Base-by-base conservation (phyloP, 139 green algal species). In the Microglena sp. region DNA sequence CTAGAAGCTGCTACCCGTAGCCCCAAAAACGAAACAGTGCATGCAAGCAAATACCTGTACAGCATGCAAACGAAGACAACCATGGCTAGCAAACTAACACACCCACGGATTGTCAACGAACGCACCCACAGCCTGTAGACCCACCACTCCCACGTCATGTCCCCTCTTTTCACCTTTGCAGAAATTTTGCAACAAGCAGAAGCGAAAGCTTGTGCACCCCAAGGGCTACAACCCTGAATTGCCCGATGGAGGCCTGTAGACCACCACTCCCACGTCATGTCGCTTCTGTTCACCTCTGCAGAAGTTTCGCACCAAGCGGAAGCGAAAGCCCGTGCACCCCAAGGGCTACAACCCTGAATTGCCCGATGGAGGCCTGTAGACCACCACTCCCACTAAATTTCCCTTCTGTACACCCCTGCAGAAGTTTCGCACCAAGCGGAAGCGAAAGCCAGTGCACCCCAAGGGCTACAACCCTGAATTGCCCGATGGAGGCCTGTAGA, bases 211-310 rank as follows among this genome's bases (percentile, higher is more conserved):
- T 4, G 59, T 72, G 2, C 74, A 80, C 0, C 90, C 93, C 21
- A 94, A 93, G 60, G 86, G 82, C 31, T 97, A 90, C 63, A 86
- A 98, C 70, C 87, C 90, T 0, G 71, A 66, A 8, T 88, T 96
- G 77, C 93, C 80, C 26, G 63, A 68, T 45, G 79, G 79, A 8
- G 79, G 79, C 35, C 84, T 69, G 76, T 84, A 87, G 2, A 73
- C 74, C 15, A 86, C 90, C 1, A 87, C 98, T 71, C 90, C 93
- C 1, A n/a, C n/a, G n/a, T n/a, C n/a, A n/a, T n/a, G n/a, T n/a
- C n/a, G n/a, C n/a, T n/a, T n/a, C n/a, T n/a, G n/a, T n/a, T n/a
- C n/a, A n/a, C n/a, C n/a, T n/a, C n/a, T n/a, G 55, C 33, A 65
- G 58, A 65, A 65, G 55, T n/a, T n/a, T n/a, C 75, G 75, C 50